These are phyloP conservation scores for Alisma plantagoaquatica DNA, from an alignment of 106 monocot genomes.

Conservation along the genomic window DNA sequence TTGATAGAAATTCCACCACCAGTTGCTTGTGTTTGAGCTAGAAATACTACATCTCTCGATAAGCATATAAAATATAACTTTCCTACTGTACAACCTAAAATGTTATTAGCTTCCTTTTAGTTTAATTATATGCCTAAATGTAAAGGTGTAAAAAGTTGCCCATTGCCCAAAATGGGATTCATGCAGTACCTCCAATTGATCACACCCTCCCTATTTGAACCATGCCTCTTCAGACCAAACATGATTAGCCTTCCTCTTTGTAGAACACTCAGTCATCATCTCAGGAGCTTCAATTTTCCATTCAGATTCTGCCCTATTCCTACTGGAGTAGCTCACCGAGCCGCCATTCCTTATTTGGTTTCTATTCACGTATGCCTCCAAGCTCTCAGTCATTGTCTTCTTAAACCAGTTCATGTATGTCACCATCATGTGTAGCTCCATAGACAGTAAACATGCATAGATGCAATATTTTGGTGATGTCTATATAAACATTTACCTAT, in stretches of 20 bases:
- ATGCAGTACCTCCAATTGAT: constrained; percentile 36
- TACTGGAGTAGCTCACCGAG: not conserved
- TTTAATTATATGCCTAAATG: not conserved
- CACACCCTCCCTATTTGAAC: constrained; percentile 46
- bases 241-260: constrained; percentile 50
- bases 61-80: not conserved
- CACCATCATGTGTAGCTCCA: too few species aligned
- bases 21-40: too few species aligned
- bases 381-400: constrained; percentile 6
- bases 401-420: too few species aligned
- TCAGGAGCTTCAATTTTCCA: not conserved
- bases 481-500: too few species aligned
- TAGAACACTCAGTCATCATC: not conserved
- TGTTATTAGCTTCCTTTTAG: not conserved
- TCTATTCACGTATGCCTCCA: constrained; percentile 22
- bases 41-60: too few species aligned
- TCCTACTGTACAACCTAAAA: not conserved
- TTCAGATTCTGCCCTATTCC: constrained; percentile 10
- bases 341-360: constrained; percentile 27
- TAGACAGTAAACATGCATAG: too few species aligned
- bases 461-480: too few species aligned
- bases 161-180: too few species aligned
- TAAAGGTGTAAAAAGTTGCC: too few species aligned
- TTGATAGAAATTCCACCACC: too few species aligned
- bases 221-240: constrained; percentile 88